These are phyloP conservation scores for Tephrocybe rancida DNA, from an alignment of 768 basidiomycete species.

Conservation along the genomic window DNA sequence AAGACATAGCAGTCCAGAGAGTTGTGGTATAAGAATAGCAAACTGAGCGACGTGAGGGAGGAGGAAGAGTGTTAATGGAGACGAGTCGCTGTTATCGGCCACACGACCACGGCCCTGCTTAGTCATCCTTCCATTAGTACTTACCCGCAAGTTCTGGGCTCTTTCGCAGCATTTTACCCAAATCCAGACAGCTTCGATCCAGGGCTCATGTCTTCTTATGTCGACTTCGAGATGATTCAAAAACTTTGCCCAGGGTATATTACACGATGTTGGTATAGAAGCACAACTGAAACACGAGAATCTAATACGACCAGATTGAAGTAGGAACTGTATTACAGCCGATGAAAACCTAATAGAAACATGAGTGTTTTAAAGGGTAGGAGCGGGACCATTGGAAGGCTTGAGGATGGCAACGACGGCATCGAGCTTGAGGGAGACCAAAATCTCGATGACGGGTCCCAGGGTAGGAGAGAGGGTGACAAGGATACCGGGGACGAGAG, in stretches of 20 bases:
- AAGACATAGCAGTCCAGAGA: conserved; percentile 36
- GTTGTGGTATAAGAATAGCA: conserved; percentile 11
- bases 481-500: conserved; percentile 8
- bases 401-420: conserved; percentile 8
- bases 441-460: conserved; percentile 1
- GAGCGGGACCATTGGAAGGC: neutral
- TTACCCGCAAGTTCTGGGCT: too few species aligned
- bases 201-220: too few species aligned
- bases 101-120: conserved; percentile 12
- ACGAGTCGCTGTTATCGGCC: conserved; percentile 10
- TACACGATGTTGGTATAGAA: neutral
- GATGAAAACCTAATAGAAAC: neutral
- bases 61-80: conserved; percentile 1
- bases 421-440: neutral
- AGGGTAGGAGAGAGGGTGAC: conserved; percentile 6
- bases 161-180: too few species aligned
- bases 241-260: neutral
- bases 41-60: conserved; percentile 3
- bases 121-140: conserved; percentile 14
- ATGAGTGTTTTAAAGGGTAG: neutral
- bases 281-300: neutral
- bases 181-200: too few species aligned
- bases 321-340: neutral
- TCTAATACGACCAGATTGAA: too few species aligned
- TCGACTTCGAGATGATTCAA: too few species aligned